These are phyloP conservation scores for Hansenula sp. DNA, from an alignment of 1,139 yeast species.

Conservation along the genomic window DNA sequence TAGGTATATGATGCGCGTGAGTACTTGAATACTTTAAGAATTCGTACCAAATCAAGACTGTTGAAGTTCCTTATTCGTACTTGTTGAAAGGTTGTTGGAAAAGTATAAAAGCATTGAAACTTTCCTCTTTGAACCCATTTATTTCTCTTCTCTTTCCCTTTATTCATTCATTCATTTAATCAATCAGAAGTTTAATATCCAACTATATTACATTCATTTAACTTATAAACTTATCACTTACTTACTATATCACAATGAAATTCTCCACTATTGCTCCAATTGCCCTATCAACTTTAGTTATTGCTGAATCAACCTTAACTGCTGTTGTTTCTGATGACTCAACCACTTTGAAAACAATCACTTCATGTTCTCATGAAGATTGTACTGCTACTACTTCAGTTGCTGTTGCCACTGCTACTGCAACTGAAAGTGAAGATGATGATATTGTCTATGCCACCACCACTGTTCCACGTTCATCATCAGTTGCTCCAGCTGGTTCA, in stretches of 20 bases:
- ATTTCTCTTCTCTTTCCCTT: not conserved
- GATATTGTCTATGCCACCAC: constrained; percentile 18
- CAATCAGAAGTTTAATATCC: not conserved
- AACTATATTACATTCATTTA: constrained; percentile 4
- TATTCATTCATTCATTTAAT: not conserved
- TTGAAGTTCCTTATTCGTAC: too few species aligned
- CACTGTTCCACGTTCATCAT: constrained; percentile 16
- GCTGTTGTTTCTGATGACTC: constrained; percentile 28
- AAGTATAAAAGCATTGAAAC: not conserved
- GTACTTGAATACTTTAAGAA: too few species aligned
- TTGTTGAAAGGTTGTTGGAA: not conserved
- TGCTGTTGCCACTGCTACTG: constrained; percentile 12
- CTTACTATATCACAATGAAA: constrained; percentile 26
- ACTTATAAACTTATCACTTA: constrained; percentile 12
- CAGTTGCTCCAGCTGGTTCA: constrained; percentile 16
- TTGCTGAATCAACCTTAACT: constrained; percentile 28
- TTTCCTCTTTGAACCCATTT: not conserved
- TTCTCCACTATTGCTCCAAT: constrained; percentile 31
- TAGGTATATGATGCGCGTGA: too few species aligned
- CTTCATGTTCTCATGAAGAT: constrained; percentile 37
- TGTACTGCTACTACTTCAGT: constrained; percentile 27
- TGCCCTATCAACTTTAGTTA: constrained; percentile 26
- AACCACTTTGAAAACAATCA: constrained; percentile 42
- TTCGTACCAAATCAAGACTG: too few species aligned
- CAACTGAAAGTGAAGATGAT: constrained; percentile 16